Base-by-base conservation (phyloP, 129 eudicot species). In the Centella asiatica region DNA sequence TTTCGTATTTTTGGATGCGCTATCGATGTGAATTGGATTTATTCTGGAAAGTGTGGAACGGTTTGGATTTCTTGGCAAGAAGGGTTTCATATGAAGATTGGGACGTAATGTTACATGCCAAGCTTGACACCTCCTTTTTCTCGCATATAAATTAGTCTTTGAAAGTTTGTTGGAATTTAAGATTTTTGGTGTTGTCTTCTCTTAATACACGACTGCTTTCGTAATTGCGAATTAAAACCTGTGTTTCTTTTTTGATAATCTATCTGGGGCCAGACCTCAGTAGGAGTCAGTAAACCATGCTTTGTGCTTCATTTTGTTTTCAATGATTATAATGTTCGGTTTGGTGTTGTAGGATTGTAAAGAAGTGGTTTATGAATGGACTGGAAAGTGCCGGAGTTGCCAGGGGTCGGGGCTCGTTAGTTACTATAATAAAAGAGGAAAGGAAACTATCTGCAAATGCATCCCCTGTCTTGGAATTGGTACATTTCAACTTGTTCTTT, bases 401-500 rank as follows among this genome's bases (percentile, higher is more conserved):
- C 98, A 92, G 78, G 98, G 98, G 45, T 64, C 96, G 1, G 98
- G 98, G 28, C 71, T 70, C 19, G 88, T 72, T 25, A 82, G 88
- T 78, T 92, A 81, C 69, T 81, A 84, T 68, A 87, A 74, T 66
- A 92, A 82, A 72, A 81, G 82, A 78, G 98, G 98, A 47, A 92
- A 82, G 64, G 89, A 81, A 73, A 68, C 68, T 47, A 51, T 77
- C 46, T 87, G 95, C 83, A 92, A 92, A 50, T 92, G 98, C 81
- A 84, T 92, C 61, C 98, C 98, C 17, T 92, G 98, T 74, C 88
- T 69, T 49, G 97, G 97, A 34, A 81, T 90, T 51, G 97, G 97
- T 90, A 89, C 44, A 44, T 32, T 53, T 57, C 19, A 64, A 7
- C 28, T 17, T 10, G 34, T 14, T 48, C 33, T 29, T 17, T 45